These are phyloP conservation scores for Collariella sp. DNA, from an alignment of 495 filamentous ascomycete species.

Conservation along the genomic window DNA sequence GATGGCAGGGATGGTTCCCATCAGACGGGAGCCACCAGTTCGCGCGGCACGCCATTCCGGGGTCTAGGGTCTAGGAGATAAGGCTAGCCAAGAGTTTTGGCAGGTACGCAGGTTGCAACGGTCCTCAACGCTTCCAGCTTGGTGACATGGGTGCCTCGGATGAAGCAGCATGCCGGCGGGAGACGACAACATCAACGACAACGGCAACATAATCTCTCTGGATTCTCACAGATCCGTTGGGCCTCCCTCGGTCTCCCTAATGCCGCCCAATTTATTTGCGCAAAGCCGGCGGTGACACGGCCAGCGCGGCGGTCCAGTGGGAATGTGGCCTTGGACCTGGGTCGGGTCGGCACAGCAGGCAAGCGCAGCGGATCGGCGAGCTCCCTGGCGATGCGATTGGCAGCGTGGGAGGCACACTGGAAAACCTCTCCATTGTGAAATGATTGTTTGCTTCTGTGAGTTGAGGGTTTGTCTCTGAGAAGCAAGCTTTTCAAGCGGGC, in stretches of 20 bases:
- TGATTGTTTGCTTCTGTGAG: background rate
- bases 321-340: too few relatives aligned
- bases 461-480: background rate
- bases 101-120: background rate
- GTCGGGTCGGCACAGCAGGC: background rate
- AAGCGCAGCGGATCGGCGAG: background rate
- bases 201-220: background rate
- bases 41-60: background rate
- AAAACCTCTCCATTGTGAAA: background rate
- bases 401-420: background rate
- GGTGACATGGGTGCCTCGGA: too few relatives aligned
- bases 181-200: background rate
- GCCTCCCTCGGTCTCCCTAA: too few relatives aligned
- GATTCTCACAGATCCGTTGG: too few relatives aligned
- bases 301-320: too few relatives aligned
- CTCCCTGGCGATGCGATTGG: background rate
- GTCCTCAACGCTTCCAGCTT: background rate
- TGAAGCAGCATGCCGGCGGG: background rate
- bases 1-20: background rate
- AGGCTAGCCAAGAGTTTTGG: background rate
- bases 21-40: slow-evolving; percentile 1
- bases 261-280: too few relatives aligned
- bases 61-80: background rate
- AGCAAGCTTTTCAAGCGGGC: background rate
- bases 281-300: too few relatives aligned